A percentile compares a stretch with the other conserved stretches of the same genome.
Conservation (phyloP, 208 protist genomes). For the Borovskyia barvae region DNA sequence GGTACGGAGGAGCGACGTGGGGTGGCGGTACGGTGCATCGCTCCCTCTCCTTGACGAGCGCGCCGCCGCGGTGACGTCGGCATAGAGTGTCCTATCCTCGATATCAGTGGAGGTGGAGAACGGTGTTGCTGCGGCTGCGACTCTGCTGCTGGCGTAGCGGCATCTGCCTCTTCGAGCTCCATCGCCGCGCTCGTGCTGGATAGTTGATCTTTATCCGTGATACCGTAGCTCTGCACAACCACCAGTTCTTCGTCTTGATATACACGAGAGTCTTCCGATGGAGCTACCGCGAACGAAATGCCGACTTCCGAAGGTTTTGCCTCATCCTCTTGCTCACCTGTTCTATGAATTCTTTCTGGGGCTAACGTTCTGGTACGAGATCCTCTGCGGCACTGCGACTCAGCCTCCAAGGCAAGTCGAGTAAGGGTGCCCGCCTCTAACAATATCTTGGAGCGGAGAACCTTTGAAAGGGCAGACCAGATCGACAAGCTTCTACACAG, state of each 20-base stretch:
- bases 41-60: background rate
- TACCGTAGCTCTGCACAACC: background rate
- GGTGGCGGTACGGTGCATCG: background rate
- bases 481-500: slow-evolving; percentile 4
- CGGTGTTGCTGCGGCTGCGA: background rate
- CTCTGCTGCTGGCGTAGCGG: slow-evolving; percentile 16
- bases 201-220: background rate
- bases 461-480: slow-evolving; percentile 13
- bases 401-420: background rate
- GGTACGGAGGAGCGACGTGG: background rate
- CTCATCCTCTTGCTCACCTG: background rate
- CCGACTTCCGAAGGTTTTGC: no score
- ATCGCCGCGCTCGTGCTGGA: slow-evolving; percentile 1
- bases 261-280: background rate
- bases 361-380: no score
- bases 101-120: no score
- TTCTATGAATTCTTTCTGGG: no score
- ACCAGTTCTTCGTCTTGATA: background rate
- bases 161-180: slow-evolving; percentile 7
- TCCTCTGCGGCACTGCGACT: no score
- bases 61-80: background rate
- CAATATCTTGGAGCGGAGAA: slow-evolving; percentile 25
- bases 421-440: slow-evolving; percentile 9
- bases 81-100: no score
- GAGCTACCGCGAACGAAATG: background rate